Evolutionary conservation across 2,329 filamentous ascomycete species (phyloP).

Genomic region (Fusarium sp.): DNA sequence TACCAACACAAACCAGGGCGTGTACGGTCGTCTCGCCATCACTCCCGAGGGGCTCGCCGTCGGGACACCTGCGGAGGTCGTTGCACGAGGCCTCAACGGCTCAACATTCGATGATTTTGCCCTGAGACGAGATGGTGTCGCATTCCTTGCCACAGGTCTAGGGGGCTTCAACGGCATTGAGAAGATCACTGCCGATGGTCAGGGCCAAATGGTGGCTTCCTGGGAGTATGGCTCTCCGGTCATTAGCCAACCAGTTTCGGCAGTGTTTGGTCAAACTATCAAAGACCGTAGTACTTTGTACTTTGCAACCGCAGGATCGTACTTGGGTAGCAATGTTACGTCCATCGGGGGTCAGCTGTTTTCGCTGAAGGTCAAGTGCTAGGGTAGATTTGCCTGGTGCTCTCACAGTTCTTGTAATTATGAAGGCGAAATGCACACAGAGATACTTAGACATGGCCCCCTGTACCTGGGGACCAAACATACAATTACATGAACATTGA

Average conservation of each 20-base stretch:
- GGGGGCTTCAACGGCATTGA: background rate
- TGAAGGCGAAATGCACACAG: background rate
- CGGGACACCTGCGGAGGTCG: background rate
- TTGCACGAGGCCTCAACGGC: background rate
- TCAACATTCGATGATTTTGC: conserved; percentile 2
- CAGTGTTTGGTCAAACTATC: background rate
- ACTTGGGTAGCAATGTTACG: background rate
- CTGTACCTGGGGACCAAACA: background rate
- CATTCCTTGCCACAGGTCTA: background rate
- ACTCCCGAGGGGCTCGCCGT: background rate
- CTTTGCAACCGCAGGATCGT: background rate
- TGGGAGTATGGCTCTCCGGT: background rate
- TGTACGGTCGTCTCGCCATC: conserved; percentile 1
- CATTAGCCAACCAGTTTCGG: background rate
- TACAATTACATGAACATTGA: background rate
- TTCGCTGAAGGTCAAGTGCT: background rate
- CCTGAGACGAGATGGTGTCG: background rate
- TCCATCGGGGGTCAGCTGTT: background rate
- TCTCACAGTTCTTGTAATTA: background rate
- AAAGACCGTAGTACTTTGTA: background rate
- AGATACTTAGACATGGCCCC: background rate
- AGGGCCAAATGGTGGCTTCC: background rate
- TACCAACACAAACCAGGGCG: conserved; percentile 4
- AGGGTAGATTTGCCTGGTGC: background rate
- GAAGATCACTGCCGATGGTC: background rate